A percentile compares a stretch with the other conserved stretches of the same genome.
phyloP scores from a whole-genome alignment of 257 asterid species.

The Nicotiana tomentosiformis region DNA sequence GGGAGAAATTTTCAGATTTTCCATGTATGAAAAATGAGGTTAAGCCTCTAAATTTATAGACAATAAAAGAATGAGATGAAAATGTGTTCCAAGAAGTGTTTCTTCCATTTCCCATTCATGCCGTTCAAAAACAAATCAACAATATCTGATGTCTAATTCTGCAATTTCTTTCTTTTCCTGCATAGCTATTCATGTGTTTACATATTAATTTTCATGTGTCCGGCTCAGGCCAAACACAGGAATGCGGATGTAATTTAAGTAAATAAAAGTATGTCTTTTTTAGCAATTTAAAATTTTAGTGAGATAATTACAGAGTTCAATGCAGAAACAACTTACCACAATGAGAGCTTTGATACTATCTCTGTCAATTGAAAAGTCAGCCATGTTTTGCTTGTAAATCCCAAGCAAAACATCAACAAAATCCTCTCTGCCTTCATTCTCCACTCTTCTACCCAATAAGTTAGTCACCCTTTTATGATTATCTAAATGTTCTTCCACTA shows the following conservation, averaged over 20 bases:
- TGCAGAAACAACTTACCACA: not conserved
- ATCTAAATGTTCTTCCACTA: constrained; percentile 25
- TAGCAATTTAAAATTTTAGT: not conserved
- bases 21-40: no score
- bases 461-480: not conserved
- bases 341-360: not conserved
- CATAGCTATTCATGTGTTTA: not conserved
- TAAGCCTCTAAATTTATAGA: no score
- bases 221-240: no score
- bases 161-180: not conserved
- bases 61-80: no score
- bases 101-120: no score
- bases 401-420: constrained; percentile 46
- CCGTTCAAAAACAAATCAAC: no score
- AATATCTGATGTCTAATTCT: not conserved
- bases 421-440: constrained; percentile 6
- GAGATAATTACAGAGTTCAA: no score
- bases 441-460: not conserved
- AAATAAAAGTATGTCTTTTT: not conserved
- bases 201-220: no score
- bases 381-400: constrained; percentile 12
- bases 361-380: not conserved
- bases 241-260: not conserved
- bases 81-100: no score
- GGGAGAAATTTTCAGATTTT: no score